phyloP scores from a whole-genome alignment of 768 basidiomycete species.

The Podaxis sp. region DNA sequence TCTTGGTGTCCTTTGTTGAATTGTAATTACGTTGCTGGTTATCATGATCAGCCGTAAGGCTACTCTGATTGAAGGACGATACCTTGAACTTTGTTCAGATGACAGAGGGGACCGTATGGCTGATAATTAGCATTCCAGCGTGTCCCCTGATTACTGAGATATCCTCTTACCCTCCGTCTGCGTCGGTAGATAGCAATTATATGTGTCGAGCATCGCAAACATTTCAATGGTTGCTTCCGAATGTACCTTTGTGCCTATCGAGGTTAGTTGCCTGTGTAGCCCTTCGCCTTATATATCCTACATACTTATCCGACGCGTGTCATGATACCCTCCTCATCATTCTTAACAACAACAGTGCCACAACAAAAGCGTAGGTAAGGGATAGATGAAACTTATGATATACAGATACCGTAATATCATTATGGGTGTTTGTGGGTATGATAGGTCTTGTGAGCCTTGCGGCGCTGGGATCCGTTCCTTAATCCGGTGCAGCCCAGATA shows the following conservation, averaged over 20 bases:
- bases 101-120: background rate
- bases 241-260: conserved; percentile 1
- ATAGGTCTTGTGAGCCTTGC: conserved; percentile 5
- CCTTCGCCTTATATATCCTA: background rate
- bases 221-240: background rate
- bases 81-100: background rate
- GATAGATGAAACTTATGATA: conserved; percentile 1
- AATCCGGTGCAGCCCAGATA: conserved; percentile 8
- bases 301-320: background rate
- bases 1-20: conserved; percentile 25
- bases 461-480: conserved; percentile 6
- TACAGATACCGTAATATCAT: background rate
- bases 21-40: conserved; percentile 14
- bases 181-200: background rate
- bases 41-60: background rate
- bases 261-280: background rate
- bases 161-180: background rate
- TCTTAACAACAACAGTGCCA: conserved; percentile 9
- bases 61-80: background rate
- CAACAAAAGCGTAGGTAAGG: background rate
- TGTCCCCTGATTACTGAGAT: background rate
- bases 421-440: conserved; percentile 7
- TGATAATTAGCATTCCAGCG: background rate
- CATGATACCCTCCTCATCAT: background rate
- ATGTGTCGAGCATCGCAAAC: background rate